phyloP scores from a whole-genome alignment of 1,284 basidiomycete species.

The Naganishia sp. region DNA sequence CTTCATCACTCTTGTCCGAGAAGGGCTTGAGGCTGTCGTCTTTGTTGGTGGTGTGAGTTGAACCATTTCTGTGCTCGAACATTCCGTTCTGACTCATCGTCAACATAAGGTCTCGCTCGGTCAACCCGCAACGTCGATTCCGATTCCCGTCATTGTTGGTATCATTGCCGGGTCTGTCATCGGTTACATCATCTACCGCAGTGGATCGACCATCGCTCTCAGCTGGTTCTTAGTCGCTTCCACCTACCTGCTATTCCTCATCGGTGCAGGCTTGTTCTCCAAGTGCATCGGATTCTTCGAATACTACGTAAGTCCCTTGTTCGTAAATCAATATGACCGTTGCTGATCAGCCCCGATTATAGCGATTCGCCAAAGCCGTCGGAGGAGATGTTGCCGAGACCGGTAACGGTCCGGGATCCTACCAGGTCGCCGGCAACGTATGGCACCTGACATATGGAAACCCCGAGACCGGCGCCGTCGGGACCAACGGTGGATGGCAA shows the following conservation, averaged over 20 bases:
- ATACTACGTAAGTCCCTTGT: slow-evolving; percentile 55
- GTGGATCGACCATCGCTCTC: slow-evolving; percentile 53
- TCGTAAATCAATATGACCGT: neutral
- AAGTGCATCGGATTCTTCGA: slow-evolving; percentile 69
- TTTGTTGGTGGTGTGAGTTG: slow-evolving; percentile 79
- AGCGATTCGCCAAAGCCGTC: slow-evolving; percentile 56
- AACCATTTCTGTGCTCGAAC: neutral
- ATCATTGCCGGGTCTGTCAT: slow-evolving; percentile 70
- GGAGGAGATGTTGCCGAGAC: slow-evolving; percentile 75
- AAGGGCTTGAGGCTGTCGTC: slow-evolving; percentile 89
- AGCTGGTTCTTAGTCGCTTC: slow-evolving; percentile 81
- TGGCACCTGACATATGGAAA: slow-evolving; percentile 81
- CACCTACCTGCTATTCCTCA: slow-evolving; percentile 84
- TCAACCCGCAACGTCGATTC: slow-evolving; percentile 76
- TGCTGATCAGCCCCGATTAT: neutral
- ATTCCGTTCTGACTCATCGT: neutral
- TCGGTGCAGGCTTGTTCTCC: slow-evolving; percentile 86
- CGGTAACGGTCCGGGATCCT: slow-evolving; percentile 57
- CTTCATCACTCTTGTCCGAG: slow-evolving; percentile 83
- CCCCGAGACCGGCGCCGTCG: slow-evolving; percentile 60
- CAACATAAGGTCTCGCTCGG: slow-evolving; percentile 67
- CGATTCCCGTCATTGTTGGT: slow-evolving; percentile 81
- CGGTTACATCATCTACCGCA: slow-evolving; percentile 53
- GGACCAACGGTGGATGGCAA: slow-evolving; percentile 49
- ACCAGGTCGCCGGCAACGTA: slow-evolving; percentile 73